Evolutionary conservation across 805 yeast species (phyloP).

Genomic region (Starmera quercuum): DNA sequence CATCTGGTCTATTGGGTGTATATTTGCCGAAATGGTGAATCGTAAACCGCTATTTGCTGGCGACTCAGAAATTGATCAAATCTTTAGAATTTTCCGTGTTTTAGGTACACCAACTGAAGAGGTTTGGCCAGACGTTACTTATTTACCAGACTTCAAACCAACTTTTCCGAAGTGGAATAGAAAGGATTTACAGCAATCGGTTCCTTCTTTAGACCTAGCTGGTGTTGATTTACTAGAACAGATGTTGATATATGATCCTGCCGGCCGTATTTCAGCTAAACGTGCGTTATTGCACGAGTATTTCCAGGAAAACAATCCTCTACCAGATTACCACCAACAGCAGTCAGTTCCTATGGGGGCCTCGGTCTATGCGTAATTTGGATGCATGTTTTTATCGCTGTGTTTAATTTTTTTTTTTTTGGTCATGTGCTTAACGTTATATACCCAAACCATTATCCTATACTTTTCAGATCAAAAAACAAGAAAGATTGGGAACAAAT

Average conservation of each 20-base stretch:
- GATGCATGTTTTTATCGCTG: no score
- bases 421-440: no score
- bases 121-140: constrained; percentile 89
- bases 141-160: constrained; percentile 87
- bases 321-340: constrained; percentile 18
- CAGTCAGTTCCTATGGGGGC: constrained; percentile 22
- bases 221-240: constrained; percentile 80
- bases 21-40: constrained; percentile 95
- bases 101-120: constrained; percentile 94
- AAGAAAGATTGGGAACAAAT: no score
- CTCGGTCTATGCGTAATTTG: constrained; percentile 17
- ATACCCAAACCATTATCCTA: no score
- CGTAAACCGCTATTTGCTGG: constrained; percentile 95
- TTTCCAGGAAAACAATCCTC: constrained; percentile 47
- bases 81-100: constrained; percentile 84
- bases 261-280: constrained; percentile 88
- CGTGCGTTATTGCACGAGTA: constrained; percentile 88
- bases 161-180: constrained; percentile 88
- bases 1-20: constrained; percentile 98
- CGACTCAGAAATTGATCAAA: constrained; percentile 95
- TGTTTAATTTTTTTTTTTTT: no score
- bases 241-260: constrained; percentile 86
- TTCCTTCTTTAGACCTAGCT: constrained; percentile 72
- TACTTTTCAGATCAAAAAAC: no score
- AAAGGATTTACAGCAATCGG: constrained; percentile 60